Evolutionary conservation across 2,329 filamentous ascomycete genomes (phyloP).

Genomic region (Diplodia sapinea): DNA sequence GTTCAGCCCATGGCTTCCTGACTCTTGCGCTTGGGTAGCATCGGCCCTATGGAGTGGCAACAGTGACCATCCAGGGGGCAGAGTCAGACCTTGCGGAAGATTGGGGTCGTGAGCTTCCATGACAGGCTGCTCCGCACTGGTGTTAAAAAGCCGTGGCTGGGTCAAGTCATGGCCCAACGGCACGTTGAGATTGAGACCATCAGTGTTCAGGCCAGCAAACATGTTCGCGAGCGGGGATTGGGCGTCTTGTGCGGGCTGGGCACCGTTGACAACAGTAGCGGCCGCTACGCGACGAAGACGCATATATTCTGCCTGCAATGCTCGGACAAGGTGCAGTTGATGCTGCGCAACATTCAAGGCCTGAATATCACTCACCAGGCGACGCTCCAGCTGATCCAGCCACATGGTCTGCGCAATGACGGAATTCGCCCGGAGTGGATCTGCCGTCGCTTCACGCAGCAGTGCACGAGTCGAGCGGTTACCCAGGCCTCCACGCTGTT

Average conservation of each 20-base stretch:
- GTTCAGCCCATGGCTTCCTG: neutral
- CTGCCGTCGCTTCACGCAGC: constrained; percentile 19
- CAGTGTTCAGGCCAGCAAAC: constrained; percentile 37
- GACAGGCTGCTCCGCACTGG: constrained; percentile 39
- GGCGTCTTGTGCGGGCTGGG: constrained; percentile 39
- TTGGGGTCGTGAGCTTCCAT: constrained; percentile 45
- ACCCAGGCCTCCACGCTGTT: constrained; percentile 23
- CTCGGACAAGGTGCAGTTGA: constrained; percentile 71
- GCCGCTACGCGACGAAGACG: constrained; percentile 26
- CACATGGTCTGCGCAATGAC: constrained; percentile 60
- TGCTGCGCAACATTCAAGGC: constrained; percentile 67
- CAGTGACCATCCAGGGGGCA: constrained; percentile 48
- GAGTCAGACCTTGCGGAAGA: constrained; percentile 44
- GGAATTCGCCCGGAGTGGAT: constrained; percentile 26
- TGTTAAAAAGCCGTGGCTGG: constrained; percentile 20
- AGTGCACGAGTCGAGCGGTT: constrained; percentile 7
- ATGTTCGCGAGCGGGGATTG: constrained; percentile 42
- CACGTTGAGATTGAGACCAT: constrained; percentile 39
- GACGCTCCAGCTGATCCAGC: constrained; percentile 69
- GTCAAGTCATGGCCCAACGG: constrained; percentile 36
- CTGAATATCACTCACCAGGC: constrained; percentile 71
- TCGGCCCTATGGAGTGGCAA: constrained; percentile 32
- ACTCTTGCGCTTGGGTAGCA: neutral
- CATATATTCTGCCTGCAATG: constrained; percentile 39
- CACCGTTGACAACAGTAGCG: constrained; percentile 31